Percentiles rank a stretch among this genome's conserved stretches.
Conservation (phyloP, 2,329 filamentous ascomycete genomes). For the Rutstroemia sp. region DNA sequence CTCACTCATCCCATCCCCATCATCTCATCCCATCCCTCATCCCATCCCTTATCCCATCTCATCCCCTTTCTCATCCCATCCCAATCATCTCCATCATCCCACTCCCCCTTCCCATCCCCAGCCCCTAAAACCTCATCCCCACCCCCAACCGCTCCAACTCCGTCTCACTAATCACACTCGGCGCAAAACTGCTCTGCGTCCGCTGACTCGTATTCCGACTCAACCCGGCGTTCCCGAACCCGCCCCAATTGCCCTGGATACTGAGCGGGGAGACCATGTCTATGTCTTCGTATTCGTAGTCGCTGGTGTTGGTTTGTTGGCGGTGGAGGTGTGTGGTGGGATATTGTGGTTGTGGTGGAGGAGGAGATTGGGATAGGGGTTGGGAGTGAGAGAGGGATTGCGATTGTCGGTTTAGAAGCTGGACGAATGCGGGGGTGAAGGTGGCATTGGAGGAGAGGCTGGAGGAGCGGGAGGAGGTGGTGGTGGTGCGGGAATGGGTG, state of each 20-base stretch:
- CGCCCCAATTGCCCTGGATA: constrained; percentile 2
- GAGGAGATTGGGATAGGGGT: no score
- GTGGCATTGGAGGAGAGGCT: no score
- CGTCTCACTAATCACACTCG: constrained; percentile 19
- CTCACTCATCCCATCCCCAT: no score
- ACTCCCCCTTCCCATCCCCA: not conserved
- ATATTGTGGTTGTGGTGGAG: no score
- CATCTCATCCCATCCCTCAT: not conserved
- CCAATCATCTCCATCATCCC: no score
- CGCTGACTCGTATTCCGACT: constrained; percentile 12
- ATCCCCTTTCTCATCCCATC: not conserved
- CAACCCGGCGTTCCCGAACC: not conserved
- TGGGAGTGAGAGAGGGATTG: no score
- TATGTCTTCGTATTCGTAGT: not conserved
- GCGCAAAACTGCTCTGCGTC: constrained; percentile 17
- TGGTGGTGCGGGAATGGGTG: not conserved
- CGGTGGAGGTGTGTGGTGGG: no score
- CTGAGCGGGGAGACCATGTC: not conserved
- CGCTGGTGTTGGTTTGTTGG: not conserved
- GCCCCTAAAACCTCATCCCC: constrained; percentile 6
- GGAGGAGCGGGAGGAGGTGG: not conserved
- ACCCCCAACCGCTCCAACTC: constrained; percentile 22
- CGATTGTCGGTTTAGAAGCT: no score
- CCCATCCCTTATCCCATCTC: not conserved
- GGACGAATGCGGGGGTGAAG: no score